These are phyloP conservation scores for Thalassiosira profunda DNA, from an alignment of 108 stramenopile species.

Conservation along the genomic window DNA sequence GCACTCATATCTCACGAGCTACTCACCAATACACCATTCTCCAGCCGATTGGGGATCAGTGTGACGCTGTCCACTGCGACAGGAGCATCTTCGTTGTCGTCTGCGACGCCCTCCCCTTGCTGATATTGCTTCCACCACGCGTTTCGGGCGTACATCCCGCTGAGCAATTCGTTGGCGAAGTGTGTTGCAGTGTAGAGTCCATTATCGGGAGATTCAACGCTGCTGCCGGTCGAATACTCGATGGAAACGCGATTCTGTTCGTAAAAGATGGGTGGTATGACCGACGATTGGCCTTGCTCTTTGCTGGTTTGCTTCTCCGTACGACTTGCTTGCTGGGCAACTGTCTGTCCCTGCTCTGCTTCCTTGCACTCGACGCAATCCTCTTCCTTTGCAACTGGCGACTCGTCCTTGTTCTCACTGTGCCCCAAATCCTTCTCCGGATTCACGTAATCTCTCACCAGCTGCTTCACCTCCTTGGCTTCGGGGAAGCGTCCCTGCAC, in stretches of 20 bases:
- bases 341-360: neutral
- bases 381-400: neutral
- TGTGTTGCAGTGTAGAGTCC: conserved; percentile 20
- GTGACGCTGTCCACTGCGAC: conserved; percentile 29
- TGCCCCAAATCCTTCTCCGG: conserved; percentile 79
- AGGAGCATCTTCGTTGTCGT: conserved; percentile 17
- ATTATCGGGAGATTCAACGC: conserved; percentile 22
- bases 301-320: neutral
- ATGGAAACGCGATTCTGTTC: conserved; percentile 22
- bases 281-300: neutral
- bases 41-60: conserved; percentile 23
- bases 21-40: conserved; percentile 25
- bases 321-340: neutral
- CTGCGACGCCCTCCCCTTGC: conserved; percentile 3
- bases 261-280: conserved; percentile 14
- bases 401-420: conserved; percentile 50
- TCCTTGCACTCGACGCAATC: conserved; percentile 22
- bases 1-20: no score
- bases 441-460: conserved; percentile 69
- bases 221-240: conserved; percentile 38
- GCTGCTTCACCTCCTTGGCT: conserved; percentile 79
- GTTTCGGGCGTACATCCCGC: conserved; percentile 41
- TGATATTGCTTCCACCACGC: conserved; percentile 36
- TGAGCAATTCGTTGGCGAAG: conserved; percentile 58
- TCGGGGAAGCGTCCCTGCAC: conserved; percentile 78